A percentile compares a stretch with the other conserved stretches of the same genome.
Evolutionary conservation across 352 stramenopile genomes (phyloP).

Genomic region (Phytophthora aleatoria): DNA sequence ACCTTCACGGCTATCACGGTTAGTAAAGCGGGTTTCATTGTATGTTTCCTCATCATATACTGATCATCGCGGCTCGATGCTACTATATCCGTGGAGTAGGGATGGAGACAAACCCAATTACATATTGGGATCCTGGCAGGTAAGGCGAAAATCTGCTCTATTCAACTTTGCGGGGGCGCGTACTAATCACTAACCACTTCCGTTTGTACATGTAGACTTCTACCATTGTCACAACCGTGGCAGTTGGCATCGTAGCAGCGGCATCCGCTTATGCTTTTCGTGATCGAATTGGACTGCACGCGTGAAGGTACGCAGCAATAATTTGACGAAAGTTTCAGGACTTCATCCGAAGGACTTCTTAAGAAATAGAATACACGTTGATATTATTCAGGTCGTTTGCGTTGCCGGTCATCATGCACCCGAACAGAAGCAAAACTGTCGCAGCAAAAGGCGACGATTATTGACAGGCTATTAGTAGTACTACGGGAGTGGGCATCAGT

Average conservation of each 20-base stretch:
- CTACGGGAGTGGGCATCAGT: constrained; percentile 6
- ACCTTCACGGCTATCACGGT: constrained; percentile 32
- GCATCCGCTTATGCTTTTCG: constrained; percentile 40
- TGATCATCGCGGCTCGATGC: not conserved
- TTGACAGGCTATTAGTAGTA: constrained; percentile 9
- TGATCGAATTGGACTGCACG: constrained; percentile 27
- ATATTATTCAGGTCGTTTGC: constrained; percentile 15
- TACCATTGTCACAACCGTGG: constrained; percentile 31
- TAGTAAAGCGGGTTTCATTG: constrained; percentile 1
- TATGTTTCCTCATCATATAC: constrained; percentile 1
- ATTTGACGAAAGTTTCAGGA: not conserved
- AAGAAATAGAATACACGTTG: constrained; percentile 38
- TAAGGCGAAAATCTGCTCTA: constrained; percentile 10
- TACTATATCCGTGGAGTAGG: constrained; percentile 3
- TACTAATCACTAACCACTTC: not conserved
- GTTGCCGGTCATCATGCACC: not conserved
- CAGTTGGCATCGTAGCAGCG: constrained; percentile 38
- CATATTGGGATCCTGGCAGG: constrained; percentile 30
- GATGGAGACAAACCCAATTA: constrained; percentile 18
- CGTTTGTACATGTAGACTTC: constrained; percentile 25
- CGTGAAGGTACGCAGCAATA: constrained; percentile 20
- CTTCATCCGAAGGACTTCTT: not conserved
- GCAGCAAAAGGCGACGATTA: constrained; percentile 7
- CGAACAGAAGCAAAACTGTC: constrained; percentile 26
- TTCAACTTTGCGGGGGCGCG: not conserved